Evolutionary conservation across 1,139 yeast species (phyloP), one percentile per base, ranked within the genome.

Genomic region (Debaryomycetaceae sp.): DNA sequence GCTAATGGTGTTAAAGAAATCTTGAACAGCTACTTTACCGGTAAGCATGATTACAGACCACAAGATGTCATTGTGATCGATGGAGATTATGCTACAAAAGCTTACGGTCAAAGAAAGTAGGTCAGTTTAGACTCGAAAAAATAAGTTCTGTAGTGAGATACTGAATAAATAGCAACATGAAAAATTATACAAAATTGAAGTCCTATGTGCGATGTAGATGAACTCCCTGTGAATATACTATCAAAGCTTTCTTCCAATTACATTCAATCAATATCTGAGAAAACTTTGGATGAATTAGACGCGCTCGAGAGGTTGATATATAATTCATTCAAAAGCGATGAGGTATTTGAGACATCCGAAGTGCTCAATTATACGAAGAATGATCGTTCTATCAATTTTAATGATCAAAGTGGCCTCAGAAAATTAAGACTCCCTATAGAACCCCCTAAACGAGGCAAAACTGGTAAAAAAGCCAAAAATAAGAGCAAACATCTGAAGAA

Each of bases 31-130:
- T 85, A 79, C 67, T 78, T 86, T 59, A 55, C 75, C 41, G 79
- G 81, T 38, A 81, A 77, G 57, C 59, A 61, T 42, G 87, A 84
- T 54, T 86, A 84, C 69, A 73, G 83, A 50, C 84, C 87, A 11
- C 81, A 82, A 56, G 91, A 86, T 59, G 61, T 86, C 46, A 86
- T 86, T 60, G 83, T 83, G 45, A 75, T 78, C 48, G 70, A 81
- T 52, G 94, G 95, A 44, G 73, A 78, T 48, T 85, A 84, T 51
- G 87, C 83, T 41, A 84, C 92, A 47, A 80, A 73, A 59, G 79
- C 92, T 22, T 86, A 84, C 50, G 89, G 89, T 47, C 60, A 66
- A 44, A 71, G 75, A 3, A 22, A 22, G 11, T 22, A 22, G 11
- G 26, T 22, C 11, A 22, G 26, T 3, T 8, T 22, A 8, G 11